Evolutionary conservation across 2,329 filamentous ascomycete species (phyloP), one percentile per base, ranked within the genome.

Genomic region (Corynespora cassiicola): DNA sequence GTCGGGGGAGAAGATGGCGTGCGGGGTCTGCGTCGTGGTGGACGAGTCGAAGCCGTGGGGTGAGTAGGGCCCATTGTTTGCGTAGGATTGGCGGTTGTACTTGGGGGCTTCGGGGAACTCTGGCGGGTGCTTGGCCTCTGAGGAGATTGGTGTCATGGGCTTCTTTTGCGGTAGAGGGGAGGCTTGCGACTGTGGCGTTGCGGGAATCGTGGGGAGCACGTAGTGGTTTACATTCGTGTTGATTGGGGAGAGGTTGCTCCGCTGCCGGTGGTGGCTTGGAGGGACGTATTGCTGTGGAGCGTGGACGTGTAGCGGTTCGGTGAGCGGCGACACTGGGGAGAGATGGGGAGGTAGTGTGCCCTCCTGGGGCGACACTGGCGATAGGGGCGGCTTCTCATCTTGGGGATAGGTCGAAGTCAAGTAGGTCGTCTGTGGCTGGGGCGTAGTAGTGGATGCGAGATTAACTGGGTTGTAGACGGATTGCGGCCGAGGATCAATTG

Each of bases 1-100:
- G 31, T 63, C 55, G 3, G 69, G 69, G 4, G 62, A 59, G 50
- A 70, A 70, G 26, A 70, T 46, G 6, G 63, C 54, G 18, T 64
- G 57, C 4, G 49, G 45, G 7, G 58, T 53, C 14, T 45, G 53
- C 22, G 39, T 38, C 17, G 52, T 47, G 31, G 54, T 54, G 7
- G 34, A 42, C 12, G 39, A 31, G n/a, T n/a, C n/a, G 41, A 65
- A 56, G 31, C 56, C 54, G 32, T 67, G 63, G 1, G 66, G 64
- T 6, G 65, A 65, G 39, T 64, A 66, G 12, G 63, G 61, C 24
- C 58, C n/a, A n/a, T n/a, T 55, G 27, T 54, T 42, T 2, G 53
- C 36, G 14, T 53, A 52, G 6, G 50, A 57, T 21, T 26, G 49
- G 12, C 42, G 52, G 31, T 26, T 42, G 33, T 42, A 50, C 23